Percentiles rank a stretch among this genome's conserved stretches.
Conservation (phyloP, 1,284 basidiomycete species). For the Inonotus obliquus region DNA sequence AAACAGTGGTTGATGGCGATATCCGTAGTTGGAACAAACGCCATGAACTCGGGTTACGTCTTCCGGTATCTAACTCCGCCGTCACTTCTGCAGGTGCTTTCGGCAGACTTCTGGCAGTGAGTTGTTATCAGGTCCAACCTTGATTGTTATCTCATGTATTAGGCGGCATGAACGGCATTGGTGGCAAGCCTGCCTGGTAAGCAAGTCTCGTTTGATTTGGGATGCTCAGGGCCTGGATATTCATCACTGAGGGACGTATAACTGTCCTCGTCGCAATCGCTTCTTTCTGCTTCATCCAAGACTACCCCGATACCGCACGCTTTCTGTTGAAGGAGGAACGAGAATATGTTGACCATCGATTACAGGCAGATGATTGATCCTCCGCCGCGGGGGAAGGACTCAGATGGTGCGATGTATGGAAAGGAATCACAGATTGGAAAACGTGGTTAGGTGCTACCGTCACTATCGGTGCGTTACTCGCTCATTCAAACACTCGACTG, state of each 20-base stretch:
- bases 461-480: conserved; percentile 2
- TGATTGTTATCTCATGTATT: not conserved
- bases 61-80: conserved; percentile 70
- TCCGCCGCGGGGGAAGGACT: conserved; percentile 67
- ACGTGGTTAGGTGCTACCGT: conserved; percentile 59
- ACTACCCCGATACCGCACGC: conserved; percentile 76
- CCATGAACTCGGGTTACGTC: conserved; percentile 59
- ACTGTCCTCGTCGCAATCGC: conserved; percentile 59
- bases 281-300: conserved; percentile 74
- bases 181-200: conserved; percentile 49
- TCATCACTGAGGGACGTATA: conserved; percentile 59
- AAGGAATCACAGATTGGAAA: conserved; percentile 67
- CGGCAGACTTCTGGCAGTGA: conserved; percentile 60
- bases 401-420: conserved; percentile 53
- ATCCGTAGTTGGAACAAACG: conserved; percentile 52
- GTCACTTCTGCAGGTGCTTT: conserved; percentile 70
- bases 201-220: not conserved
- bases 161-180: conserved; percentile 68
- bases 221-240: conserved; percentile 59
- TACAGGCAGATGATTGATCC: conserved; percentile 66
- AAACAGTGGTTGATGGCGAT: not conserved
- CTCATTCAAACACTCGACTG: no score
- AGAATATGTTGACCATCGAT: conserved; percentile 56
- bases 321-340: conserved; percentile 71
- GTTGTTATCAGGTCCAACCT: conserved; percentile 20